Conservation (phyloP, 306 rosid genomes). For the Fagus crenata region DNA sequence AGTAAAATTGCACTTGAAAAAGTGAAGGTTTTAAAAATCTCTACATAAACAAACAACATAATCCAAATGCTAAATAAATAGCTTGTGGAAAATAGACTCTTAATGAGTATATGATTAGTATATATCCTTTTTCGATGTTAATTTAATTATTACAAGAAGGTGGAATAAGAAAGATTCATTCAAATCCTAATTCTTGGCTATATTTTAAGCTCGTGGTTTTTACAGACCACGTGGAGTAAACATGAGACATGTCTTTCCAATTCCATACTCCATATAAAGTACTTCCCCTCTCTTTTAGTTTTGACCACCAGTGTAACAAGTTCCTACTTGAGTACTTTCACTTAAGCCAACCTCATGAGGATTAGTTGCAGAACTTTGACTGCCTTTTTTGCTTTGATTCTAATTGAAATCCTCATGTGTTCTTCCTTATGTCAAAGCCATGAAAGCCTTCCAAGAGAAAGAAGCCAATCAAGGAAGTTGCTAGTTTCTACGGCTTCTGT, state of each 20-base stretch:
- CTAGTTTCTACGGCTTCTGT: slow-evolving; percentile 37
- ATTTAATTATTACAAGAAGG: too few relatives aligned
- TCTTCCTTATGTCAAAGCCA: slow-evolving; percentile 40
- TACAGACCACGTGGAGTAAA: slow-evolving; percentile 58
- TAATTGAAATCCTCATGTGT: slow-evolving; percentile 41
- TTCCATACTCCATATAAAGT: slow-evolving; percentile 30
- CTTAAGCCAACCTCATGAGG: slow-evolving; percentile 32
- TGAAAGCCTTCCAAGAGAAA: slow-evolving; percentile 39
- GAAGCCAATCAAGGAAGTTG: slow-evolving; percentile 49
- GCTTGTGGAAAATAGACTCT: too few relatives aligned
- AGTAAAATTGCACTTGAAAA: too few relatives aligned
- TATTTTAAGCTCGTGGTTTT: slow-evolving; percentile 28
- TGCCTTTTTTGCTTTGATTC: slow-evolving; percentile 42
- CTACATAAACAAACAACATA: too few relatives aligned
- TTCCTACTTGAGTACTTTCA: neutral
- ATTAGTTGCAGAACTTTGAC: slow-evolving; percentile 33
- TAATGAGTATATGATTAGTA: too few relatives aligned
- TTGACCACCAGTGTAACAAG: slow-evolving; percentile 5
- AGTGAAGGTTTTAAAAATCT: too few relatives aligned
- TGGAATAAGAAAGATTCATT: too few relatives aligned
- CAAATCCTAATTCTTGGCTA: neutral
- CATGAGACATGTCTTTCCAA: slow-evolving; percentile 36
- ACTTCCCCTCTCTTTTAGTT: slow-evolving; percentile 39
- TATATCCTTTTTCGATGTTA: too few relatives aligned
- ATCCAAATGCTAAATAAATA: too few relatives aligned